phyloP scores from a whole-genome alignment of 2,329 filamentous ascomycete genomes.

The Trichophyton mentagrophytes region DNA sequence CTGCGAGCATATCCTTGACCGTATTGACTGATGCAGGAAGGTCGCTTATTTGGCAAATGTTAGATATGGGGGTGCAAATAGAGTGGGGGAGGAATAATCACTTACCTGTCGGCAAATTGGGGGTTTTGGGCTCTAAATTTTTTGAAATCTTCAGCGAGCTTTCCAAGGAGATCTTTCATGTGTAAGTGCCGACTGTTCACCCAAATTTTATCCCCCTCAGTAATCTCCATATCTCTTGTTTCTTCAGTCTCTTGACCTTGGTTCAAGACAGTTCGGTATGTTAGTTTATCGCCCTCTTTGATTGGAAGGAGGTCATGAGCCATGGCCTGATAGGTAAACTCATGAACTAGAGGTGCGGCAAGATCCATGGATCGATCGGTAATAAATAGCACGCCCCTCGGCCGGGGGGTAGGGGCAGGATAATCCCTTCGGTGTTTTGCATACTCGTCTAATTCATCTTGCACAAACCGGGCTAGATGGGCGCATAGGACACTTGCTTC shows the following conservation, averaged over 20 bases:
- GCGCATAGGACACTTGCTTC: conserved; percentile 79
- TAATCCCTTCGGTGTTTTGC: conserved; percentile 74
- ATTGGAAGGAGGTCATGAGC: conserved; percentile 84
- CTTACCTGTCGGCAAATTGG: conserved; percentile 64
- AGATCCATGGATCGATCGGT: conserved; percentile 90
- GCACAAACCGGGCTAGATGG: conserved; percentile 80
- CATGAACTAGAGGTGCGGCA: conserved; percentile 74
- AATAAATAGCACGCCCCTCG: conserved; percentile 70
- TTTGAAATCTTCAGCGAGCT: conserved; percentile 82
- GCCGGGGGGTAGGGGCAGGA: conserved; percentile 58
- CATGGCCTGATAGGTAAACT: conserved; percentile 99
- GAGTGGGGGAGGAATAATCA: not conserved
- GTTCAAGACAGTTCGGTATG: conserved; percentile 68
- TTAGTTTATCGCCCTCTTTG: conserved; percentile 76
- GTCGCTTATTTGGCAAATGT: conserved; percentile 34
- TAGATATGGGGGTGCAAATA: not conserved
- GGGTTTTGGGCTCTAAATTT: conserved; percentile 85
- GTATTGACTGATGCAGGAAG: conserved; percentile 67
- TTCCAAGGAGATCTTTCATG: conserved; percentile 96
- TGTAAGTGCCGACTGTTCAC: conserved; percentile 85
- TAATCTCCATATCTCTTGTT: conserved; percentile 81
- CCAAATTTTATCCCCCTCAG: conserved; percentile 88
- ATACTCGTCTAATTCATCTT: conserved; percentile 82
- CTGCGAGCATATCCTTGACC: conserved; percentile 94
- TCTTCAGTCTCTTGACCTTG: conserved; percentile 57